Evolutionary conservation across 2,329 filamentous ascomycete species (phyloP), one percentile per base, ranked within the genome.

Genomic region (Didymella glomerata): DNA sequence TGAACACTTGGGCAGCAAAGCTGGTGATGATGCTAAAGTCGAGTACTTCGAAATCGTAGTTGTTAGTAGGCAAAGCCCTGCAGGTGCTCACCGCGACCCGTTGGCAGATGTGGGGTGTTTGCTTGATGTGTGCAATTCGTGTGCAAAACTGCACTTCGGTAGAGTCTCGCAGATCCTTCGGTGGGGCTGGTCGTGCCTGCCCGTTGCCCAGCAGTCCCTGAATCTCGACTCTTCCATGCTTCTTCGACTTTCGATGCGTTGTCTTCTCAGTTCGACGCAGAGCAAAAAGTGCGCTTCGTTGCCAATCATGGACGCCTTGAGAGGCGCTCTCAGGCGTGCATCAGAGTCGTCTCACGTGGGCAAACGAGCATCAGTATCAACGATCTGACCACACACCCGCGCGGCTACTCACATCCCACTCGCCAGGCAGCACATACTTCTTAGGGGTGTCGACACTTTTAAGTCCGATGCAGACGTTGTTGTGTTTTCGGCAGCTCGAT

Each of bases 141-240:
- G 38, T 58, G 55, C 55, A 58, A 48, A 50, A 48, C 38, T 41
- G 38, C 38, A 14, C 18, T 41, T 13, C n/a, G n/a, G n/a, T n/a
- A n/a, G n/a, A n/a, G n/a, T n/a, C 4, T 34, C 20, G 38, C 18
- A 18, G n/a, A 38, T 41, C 8, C 22, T 18, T 24, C 20, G 38
- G 20, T 30, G 28, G 4, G 34, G 34, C 34, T 18, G 16, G 9
- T 20, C 7, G 38, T 13, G 20, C 18, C 38, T 22, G 18, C 13
- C 18, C 11, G 5, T 8, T 41, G 38, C 11, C 18, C 18, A 20
- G 8, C 24, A 27, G 30, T 30, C 56, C 40, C n/a, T 10, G 32
- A 3, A 28, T 46, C 50, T 59, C 50, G 56, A 49, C 25, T 50
- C 25, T 46, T 49, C 45, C 27, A 46, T 25, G 41, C 18, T 49